Evolutionary conservation across 2,329 filamentous ascomycete species (phyloP), one percentile per base, ranked within the genome.

Genomic region (Podosphaera aphanis): DNA sequence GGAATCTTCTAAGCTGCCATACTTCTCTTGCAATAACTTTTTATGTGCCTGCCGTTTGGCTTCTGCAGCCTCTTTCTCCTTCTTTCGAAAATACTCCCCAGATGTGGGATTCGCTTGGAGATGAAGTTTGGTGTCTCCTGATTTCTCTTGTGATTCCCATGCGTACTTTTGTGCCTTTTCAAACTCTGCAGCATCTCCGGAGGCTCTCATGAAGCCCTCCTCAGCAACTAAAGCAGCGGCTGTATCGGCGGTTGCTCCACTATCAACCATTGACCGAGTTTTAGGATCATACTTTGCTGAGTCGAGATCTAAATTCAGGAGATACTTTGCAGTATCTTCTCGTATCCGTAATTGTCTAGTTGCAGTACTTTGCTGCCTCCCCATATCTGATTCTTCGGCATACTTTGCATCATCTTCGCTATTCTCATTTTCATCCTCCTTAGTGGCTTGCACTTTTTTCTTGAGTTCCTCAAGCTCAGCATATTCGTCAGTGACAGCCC

Each of bases 231-330:
- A 63, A 25, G 79, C 75, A 6, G 86, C 81, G 2, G 83, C 81
- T 53, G 78, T 79, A 63, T 92, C 84, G 19, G 73, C 73, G 27
- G 78, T 82, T 5, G 81, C 84, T 42, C 85, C 84, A 50, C 74
- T 77, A 57, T 93, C 83, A 19, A 93, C 80, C 69, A 98, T 83
- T 7, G 82, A 79, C 55, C 90, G 73, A 11, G 86, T 94, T 60
- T 98, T 98, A 0, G 90, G 90, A 57, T 98, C 88, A 63, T 98
- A 98, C 61, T 93, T 92, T 1, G 92, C 90, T 1, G 86, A 94
- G 57, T 98, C 90, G 2, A 93, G 70, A 58, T 98, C 90, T 23
- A 98, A 73, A 58, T 95, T 95, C 7, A 94, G 67, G 2, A 98
- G 69, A 59, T 98, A 98, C 58, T 94, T 95, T 19, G 90, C 90